phyloP scores from a whole-genome alignment of 176 grass and related monocot species.

The Dendrocalamus sinicus region DNA sequence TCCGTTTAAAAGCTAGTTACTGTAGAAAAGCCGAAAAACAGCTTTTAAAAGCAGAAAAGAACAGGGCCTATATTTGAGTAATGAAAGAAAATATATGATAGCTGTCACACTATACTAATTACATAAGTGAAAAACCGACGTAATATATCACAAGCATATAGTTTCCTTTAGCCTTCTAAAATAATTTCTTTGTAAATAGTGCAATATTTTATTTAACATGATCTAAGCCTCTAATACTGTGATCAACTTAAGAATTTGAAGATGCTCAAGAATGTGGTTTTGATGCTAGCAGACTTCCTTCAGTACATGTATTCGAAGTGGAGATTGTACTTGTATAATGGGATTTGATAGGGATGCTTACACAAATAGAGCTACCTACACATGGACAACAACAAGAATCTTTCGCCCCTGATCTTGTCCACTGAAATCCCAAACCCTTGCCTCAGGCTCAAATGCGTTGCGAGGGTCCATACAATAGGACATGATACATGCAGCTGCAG shows the following conservation, averaged over 20 bases:
- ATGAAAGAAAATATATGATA: background rate
- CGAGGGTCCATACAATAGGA: background rate
- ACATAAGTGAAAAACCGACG: background rate
- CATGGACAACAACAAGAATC: background rate
- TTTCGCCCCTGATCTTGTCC: background rate
- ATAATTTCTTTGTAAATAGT: background rate
- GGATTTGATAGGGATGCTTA: background rate
- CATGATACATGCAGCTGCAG: background rate
- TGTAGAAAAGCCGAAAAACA: too few species aligned
- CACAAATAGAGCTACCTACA: background rate
- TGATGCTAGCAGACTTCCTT: background rate
- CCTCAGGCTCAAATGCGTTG: background rate
- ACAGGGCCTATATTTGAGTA: background rate
- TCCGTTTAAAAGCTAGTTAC: too few species aligned
- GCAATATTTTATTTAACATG: background rate
- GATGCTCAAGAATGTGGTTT: background rate
- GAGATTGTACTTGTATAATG: background rate
- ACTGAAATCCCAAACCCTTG: background rate
- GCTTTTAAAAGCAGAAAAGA: too few species aligned
- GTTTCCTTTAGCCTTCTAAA: background rate
- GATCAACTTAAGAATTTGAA: background rate
- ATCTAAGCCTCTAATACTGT: background rate
- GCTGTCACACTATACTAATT: background rate
- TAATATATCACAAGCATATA: background rate
- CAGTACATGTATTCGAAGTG: background rate